Conservation (phyloP, 2,329 filamentous ascomycete species). For the Ophiocordyceps camponoti-rufipedis region DNA sequence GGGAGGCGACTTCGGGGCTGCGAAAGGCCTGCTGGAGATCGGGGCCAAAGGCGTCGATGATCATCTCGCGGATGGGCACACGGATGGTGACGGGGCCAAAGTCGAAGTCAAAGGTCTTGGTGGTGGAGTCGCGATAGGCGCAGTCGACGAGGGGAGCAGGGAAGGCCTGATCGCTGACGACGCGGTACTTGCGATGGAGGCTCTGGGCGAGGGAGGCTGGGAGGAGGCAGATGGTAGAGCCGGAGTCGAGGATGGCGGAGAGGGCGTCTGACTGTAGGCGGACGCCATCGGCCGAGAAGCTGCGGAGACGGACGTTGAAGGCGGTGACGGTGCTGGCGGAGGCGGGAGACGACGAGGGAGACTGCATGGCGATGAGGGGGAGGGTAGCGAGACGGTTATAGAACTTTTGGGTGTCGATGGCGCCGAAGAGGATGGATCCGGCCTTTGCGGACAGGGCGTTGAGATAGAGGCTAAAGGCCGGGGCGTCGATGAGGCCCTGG, state of each 20-base stretch:
- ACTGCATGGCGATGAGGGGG: conserved; percentile 22
- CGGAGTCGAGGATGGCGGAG: conserved; percentile 51
- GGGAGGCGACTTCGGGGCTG: conserved; percentile 13
- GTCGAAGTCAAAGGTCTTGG: conserved; percentile 31
- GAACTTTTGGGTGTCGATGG: conserved; percentile 60
- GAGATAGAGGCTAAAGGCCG: conserved; percentile 52
- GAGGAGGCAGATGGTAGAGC: conserved; percentile 51
- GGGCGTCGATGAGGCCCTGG: conserved; percentile 40
- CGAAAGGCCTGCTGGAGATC: conserved; percentile 23
- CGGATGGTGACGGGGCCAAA: conserved; percentile 29
- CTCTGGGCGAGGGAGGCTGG: conserved; percentile 37
- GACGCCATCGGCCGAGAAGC: conserved; percentile 20
- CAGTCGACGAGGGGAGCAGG: conserved; percentile 36
- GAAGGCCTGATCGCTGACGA: conserved; percentile 18
- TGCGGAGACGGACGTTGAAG: conserved; percentile 16
- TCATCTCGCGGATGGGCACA: conserved; percentile 33
- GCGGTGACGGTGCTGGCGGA: conserved; percentile 15
- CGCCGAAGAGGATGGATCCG: conserved; percentile 61
- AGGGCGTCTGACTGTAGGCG: conserved; percentile 19
- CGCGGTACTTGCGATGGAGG: conserved; percentile 33
- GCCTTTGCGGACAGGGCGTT: conserved; percentile 45
- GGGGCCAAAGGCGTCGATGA: conserved; percentile 24
- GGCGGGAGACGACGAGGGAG: conserved; percentile 8
- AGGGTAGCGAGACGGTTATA: conserved; percentile 26
- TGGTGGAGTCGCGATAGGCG: conserved; percentile 21